Base-by-base conservation (phyloP, 2,329 filamentous ascomycete species). In the Aspergillus persii region DNA sequence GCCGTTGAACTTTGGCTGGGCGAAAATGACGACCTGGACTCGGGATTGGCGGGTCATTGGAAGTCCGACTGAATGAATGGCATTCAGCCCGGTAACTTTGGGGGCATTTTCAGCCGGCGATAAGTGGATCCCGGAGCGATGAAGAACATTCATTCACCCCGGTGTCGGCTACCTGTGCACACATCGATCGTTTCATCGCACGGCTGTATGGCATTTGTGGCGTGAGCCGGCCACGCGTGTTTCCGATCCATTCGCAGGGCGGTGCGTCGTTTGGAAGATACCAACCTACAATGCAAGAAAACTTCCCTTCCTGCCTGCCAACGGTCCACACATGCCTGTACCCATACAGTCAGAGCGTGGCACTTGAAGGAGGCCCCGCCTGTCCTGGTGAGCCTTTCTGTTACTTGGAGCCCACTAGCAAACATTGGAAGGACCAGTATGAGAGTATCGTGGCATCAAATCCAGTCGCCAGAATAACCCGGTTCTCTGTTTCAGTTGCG, bases 1-100 rank as follows among this genome's bases (percentile, higher is more conserved):
- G 89, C 92, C 3, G 83, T 98, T 48, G 95, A 99, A 77, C 80
- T 98, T 56, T 94, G 93, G 70, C 84, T 98, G 9, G 91, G 92
- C 26, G 89, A 89, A 64, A 71, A 77, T 55, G 76, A 80, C 57
- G 91, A 96, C 69, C 84, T 91, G 52, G 91, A 96, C 68, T 83
- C 85, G 33, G 82, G 85, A 31, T 75, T 92, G 58, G 87, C 87
- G 3, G 86, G 86, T 44, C 94, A 98, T 75, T 98, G 94, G 93
- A 98, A 98, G 80, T 89, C 88, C 26, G 94, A 97, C 75, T 96
- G 82, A 90, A 18, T 18, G 23, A 23, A 8, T 23, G 33, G 41
- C 33, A 2, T 2, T 15, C 33, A 31, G 27, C 27, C 47, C 44
- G 18, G 44, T 47, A 11, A 27, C 15, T 33, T 36, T 27, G 31